A percentile compares a stretch with the other conserved stretches of the same genome.
Evolutionary conservation across 2,329 filamentous ascomycete genomes (phyloP).

Genomic region (Ilyonectria robusta): DNA sequence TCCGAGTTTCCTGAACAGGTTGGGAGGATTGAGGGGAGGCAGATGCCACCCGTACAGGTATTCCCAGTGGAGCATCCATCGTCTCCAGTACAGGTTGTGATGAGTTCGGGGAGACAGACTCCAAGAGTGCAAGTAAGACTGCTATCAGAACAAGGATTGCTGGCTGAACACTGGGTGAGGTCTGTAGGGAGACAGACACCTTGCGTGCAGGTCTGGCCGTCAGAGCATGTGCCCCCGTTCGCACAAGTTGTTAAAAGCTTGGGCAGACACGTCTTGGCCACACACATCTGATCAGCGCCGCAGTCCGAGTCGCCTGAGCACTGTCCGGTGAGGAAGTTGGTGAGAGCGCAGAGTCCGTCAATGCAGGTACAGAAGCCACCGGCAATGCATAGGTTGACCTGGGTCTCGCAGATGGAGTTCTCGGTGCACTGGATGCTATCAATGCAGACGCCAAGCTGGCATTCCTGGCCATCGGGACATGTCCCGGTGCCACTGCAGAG

Average conservation of each 20-base stretch:
- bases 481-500: neutral
- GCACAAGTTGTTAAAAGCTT: conserved; percentile 1
- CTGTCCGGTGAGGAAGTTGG: neutral
- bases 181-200: conserved; percentile 5
- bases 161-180: neutral
- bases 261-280: conserved; percentile 7
- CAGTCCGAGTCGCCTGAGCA: conserved; percentile 8
- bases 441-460: conserved; percentile 16
- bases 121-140: neutral
- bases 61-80: neutral
- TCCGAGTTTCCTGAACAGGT: neutral
- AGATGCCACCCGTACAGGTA: neutral
- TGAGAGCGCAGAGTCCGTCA: conserved; percentile 11
- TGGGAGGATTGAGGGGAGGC: neutral
- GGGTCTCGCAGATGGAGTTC: neutral
- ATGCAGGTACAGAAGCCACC: conserved; percentile 19
- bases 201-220: neutral
- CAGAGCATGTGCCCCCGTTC: neutral
- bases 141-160: neutral
- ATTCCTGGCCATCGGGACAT: neutral
- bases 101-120: neutral
- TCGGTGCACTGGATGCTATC: conserved; percentile 1
- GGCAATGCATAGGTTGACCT: neutral
- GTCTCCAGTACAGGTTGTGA: neutral
- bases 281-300: conserved; percentile 1